A percentile compares a stretch with the other conserved stretches of the same genome.
Conservation (phyloP, 2,329 filamentous ascomycete species). For the Fusarium sp. region DNA sequence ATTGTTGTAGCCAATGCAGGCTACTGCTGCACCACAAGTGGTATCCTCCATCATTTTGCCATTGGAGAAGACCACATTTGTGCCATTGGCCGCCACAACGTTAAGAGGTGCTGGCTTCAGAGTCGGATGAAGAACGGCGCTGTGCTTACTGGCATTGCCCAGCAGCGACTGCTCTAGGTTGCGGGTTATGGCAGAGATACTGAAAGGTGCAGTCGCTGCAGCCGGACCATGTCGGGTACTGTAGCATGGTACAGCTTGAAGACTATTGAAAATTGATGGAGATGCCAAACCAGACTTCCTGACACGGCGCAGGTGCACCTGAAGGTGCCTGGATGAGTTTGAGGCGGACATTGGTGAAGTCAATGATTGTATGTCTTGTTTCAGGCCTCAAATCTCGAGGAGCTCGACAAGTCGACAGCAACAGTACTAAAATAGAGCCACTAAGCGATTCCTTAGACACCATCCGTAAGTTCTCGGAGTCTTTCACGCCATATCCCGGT, state of each 20-base stretch:
- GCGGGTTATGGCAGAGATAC: neutral
- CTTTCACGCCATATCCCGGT: neutral
- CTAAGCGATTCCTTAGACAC: neutral
- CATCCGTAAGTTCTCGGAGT: neutral
- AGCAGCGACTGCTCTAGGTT: neutral
- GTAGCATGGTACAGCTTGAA: neutral
- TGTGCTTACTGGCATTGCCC: neutral
- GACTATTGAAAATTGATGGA: neutral
- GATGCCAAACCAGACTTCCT: neutral
- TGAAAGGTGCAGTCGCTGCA: neutral
- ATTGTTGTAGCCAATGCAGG: constrained; percentile 19
- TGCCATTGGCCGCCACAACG: neutral
- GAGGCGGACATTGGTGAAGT: neutral
- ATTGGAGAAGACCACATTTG: neutral
- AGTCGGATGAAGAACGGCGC: neutral
- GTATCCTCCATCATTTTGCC: neutral
- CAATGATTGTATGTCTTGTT: neutral
- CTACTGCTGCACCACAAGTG: constrained; percentile 19
- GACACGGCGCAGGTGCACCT: neutral
- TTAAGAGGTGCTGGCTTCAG: neutral
- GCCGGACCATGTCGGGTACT: neutral
- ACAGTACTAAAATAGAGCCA: neutral
- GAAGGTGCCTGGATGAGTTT: neutral
- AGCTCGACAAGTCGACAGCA: neutral
- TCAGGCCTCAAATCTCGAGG: neutral